These are phyloP conservation scores for Fusarium avenaceum DNA, from an alignment of 2,329 filamentous ascomycete species.

Conservation along the genomic window DNA sequence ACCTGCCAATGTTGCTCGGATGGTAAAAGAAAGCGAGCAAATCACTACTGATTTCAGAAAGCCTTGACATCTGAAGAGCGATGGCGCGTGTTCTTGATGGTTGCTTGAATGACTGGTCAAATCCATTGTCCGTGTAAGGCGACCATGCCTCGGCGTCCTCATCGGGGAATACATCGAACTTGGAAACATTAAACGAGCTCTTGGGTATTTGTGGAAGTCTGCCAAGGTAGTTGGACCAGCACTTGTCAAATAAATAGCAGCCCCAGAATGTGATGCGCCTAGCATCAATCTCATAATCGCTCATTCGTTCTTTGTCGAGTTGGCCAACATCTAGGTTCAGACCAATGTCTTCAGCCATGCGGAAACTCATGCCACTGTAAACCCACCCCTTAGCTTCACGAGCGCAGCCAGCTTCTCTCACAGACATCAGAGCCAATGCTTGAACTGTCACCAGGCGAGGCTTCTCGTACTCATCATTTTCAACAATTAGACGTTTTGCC, in stretches of 20 bases:
- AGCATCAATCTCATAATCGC: slow-evolving; percentile 89
- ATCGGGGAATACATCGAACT: slow-evolving; percentile 89
- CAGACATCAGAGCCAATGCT: slow-evolving; percentile 94
- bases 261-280: slow-evolving; percentile 96
- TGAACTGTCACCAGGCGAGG: slow-evolving; percentile 91
- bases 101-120: slow-evolving; percentile 79
- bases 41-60: slow-evolving; percentile 95
- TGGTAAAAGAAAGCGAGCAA: slow-evolving; percentile 93
- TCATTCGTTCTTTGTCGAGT: slow-evolving; percentile 71
- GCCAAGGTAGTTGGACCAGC: slow-evolving; percentile 97
- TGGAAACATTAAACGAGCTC: slow-evolving; percentile 84
- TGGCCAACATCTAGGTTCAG: slow-evolving; percentile 85
- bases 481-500: slow-evolving; percentile 88
- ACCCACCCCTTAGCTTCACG: slow-evolving; percentile 97
- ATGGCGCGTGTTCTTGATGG: slow-evolving; percentile 86
- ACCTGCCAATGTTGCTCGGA: slow-evolving; percentile 73
- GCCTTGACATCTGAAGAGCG: slow-evolving; percentile 81
- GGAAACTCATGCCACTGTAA: slow-evolving; percentile 97
- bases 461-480: slow-evolving; percentile 93
- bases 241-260: slow-evolving; percentile 98
- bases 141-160: slow-evolving; percentile 91
- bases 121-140: slow-evolving; percentile 87
- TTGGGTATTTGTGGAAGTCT: slow-evolving; percentile 88
- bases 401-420: slow-evolving; percentile 93
- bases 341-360: slow-evolving; percentile 95